phyloP scores from a whole-genome alignment of 495 filamentous ascomycete species.

The Aspergillus avenaceus region DNA sequence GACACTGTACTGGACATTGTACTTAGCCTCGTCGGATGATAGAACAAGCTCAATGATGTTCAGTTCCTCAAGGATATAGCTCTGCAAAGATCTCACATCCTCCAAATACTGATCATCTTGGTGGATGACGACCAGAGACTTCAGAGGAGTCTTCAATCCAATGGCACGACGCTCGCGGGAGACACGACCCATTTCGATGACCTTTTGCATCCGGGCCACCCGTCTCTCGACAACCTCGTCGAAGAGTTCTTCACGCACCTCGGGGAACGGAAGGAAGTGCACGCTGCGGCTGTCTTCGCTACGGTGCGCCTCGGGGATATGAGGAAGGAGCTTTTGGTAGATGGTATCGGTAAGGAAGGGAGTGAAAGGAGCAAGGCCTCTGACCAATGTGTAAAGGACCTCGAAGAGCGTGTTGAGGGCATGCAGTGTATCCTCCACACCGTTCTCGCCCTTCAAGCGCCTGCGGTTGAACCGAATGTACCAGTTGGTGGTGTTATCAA shows the following conservation, averaged over 20 bases:
- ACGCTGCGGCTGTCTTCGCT: conserved; percentile 75
- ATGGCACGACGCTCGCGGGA: conserved; percentile 82
- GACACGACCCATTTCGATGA: conserved; percentile 84
- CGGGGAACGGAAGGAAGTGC: conserved; percentile 89
- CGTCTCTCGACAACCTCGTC: conserved; percentile 80
- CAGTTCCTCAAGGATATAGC: conserved; percentile 84
- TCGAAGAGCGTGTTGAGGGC: conserved; percentile 97
- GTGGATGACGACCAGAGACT: conserved; percentile 87
- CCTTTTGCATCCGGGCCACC: conserved; percentile 87
- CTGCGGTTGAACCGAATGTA: conserved; percentile 99
- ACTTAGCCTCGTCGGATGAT: conserved; percentile 80
- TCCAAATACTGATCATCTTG: conserved; percentile 76
- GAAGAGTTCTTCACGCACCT: conserved; percentile 82
- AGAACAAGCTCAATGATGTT: conserved; percentile 85
- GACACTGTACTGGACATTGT: conserved; percentile 86
- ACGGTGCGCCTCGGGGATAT: conserved; percentile 63
- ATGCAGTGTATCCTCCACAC: conserved; percentile 80
- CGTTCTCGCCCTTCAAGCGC: conserved; percentile 90
- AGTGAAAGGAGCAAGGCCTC: conserved; percentile 88
- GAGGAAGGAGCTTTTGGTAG: conserved; percentile 78
- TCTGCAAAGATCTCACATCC: conserved; percentile 78
- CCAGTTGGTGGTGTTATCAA: conserved; percentile 98
- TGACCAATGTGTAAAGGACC: conserved; percentile 82
- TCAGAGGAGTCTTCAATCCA: conserved; percentile 84
- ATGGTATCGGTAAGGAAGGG: conserved; percentile 95